A percentile compares a stretch with the other conserved stretches of the same genome.
Evolutionary conservation across 352 stramenopile genomes (phyloP).

Genomic region (Globisporangium camurandrum): DNA sequence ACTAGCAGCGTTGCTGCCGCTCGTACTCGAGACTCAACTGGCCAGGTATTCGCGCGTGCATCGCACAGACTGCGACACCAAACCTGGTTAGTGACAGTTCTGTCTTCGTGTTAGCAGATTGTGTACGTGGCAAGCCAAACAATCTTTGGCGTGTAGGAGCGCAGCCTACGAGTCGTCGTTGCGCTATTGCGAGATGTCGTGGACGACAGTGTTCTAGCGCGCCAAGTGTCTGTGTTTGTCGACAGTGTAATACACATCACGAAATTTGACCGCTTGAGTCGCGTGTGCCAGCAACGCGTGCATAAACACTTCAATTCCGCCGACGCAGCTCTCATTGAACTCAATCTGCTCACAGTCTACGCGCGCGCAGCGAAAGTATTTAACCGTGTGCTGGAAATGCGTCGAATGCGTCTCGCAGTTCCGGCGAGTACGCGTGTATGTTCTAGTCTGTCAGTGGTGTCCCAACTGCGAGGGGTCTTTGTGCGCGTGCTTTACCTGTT

Average conservation of each 20-base stretch:
- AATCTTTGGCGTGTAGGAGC: background rate
- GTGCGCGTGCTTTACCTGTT: slow-evolving; percentile 29
- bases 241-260: background rate
- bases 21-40: slow-evolving; percentile 17
- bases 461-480: slow-evolving; percentile 25
- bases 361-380: slow-evolving; percentile 35
- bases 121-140: slow-evolving; percentile 43
- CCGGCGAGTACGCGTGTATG: slow-evolving; percentile 58
- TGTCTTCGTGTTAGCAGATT: slow-evolving; percentile 30
- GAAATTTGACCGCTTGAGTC: no score
- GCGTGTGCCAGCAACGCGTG: background rate
- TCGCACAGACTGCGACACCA: slow-evolving; percentile 9
- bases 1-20: slow-evolving; percentile 17
- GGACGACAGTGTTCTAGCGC: background rate
- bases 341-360: slow-evolving; percentile 23
- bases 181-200: background rate
- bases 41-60: slow-evolving; percentile 11
- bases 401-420: slow-evolving; percentile 20
- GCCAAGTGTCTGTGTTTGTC: slow-evolving; percentile 1
- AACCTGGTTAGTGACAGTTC: slow-evolving; percentile 9
- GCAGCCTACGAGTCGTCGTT: background rate
- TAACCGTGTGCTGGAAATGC: slow-evolving; percentile 26
- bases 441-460: slow-evolving; percentile 46
- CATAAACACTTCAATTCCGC: slow-evolving; percentile 6
- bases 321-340: slow-evolving; percentile 37